Percentiles rank a stretch among this genome's conserved stretches.
Conservation (phyloP, 1,284 basidiomycete genomes). For the Blastosporella zonata region DNA sequence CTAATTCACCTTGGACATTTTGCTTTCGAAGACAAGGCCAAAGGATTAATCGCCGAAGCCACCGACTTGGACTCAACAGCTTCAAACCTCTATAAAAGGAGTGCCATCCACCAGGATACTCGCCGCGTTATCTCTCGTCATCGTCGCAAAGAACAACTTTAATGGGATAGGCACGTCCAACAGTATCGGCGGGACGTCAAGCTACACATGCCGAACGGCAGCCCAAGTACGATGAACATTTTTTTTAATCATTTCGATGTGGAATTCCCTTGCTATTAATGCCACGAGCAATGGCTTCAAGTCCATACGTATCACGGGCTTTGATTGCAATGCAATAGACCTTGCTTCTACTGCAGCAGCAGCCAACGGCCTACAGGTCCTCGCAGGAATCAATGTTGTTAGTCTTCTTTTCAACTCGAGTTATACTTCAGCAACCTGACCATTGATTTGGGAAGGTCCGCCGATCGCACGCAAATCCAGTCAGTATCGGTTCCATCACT, state of each 20-base stretch:
- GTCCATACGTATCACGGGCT: constrained; percentile 33
- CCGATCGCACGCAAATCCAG: constrained; percentile 25
- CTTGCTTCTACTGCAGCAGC: constrained; percentile 32
- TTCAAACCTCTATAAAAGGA: no score
- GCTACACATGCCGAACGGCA: constrained; percentile 34
- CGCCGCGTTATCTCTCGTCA: no score
- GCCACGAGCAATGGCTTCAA: constrained; percentile 30
- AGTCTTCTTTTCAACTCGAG: constrained; percentile 3
- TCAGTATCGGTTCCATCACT: constrained; percentile 10
- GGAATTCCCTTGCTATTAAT: constrained; percentile 30
- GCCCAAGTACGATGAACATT: constrained; percentile 25
- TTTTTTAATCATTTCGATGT: constrained; percentile 16
- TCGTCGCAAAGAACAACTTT: no score
- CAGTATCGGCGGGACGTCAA: constrained; percentile 25
- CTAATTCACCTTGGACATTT: no score
- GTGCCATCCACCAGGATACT: no score
- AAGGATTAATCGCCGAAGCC: no score
- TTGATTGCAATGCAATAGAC: constrained; percentile 36
- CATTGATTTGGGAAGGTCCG: constrained; percentile 26
- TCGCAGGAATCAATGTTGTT: constrained; percentile 35
- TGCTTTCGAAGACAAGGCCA: no score
- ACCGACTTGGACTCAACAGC: no score
- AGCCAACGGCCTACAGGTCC: constrained; percentile 27
- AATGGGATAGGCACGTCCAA: no score
- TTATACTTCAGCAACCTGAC: neutral